These are phyloP conservation scores for Capsella bursapastoris DNA, from an alignment of 345 rosid species.

Conservation along the genomic window DNA sequence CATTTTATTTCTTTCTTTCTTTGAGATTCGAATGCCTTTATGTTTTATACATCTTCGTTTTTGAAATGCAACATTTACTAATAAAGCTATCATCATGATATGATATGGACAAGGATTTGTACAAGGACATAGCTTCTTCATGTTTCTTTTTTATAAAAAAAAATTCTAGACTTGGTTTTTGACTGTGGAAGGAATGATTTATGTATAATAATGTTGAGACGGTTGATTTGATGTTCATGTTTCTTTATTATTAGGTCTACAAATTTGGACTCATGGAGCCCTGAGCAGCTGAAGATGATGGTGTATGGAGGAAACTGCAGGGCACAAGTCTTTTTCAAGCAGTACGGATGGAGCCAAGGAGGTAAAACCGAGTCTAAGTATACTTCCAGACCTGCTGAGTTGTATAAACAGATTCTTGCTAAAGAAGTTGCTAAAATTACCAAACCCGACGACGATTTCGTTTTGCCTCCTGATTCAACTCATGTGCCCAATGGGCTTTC, in stretches of 20 bases:
- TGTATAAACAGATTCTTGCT: conserved; percentile 77
- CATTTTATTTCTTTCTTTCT: background rate
- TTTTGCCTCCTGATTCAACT: conserved; percentile 60
- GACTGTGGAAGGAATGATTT: too few species aligned
- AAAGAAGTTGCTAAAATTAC: conserved; percentile 85
- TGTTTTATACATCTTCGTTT: too few species aligned
- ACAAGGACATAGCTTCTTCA: too few species aligned
- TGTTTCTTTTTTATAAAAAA: too few species aligned
- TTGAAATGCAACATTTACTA: too few species aligned
- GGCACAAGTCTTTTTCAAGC: conserved; percentile 92
- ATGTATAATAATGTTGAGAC: background rate
- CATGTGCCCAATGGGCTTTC: conserved; percentile 65
- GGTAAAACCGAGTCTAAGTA: conserved; percentile 95
- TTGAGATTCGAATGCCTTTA: background rate
- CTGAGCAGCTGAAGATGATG: conserved; percentile 89
- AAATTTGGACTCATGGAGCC: conserved; percentile 90
- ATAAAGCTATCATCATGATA: too few species aligned
- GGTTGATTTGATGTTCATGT: background rate
- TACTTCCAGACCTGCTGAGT: conserved; percentile 95
- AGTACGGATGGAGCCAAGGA: conserved; percentile 93
- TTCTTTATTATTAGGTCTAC: conserved; percentile 66
- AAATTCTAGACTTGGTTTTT: too few species aligned
- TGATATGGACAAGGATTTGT: too few species aligned
- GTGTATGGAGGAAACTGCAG: conserved; percentile 88
- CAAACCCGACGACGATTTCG: conserved; percentile 65